Evolutionary conservation across 306 rosid species (phyloP).

Genomic region (Ochetophila trinervis): DNA sequence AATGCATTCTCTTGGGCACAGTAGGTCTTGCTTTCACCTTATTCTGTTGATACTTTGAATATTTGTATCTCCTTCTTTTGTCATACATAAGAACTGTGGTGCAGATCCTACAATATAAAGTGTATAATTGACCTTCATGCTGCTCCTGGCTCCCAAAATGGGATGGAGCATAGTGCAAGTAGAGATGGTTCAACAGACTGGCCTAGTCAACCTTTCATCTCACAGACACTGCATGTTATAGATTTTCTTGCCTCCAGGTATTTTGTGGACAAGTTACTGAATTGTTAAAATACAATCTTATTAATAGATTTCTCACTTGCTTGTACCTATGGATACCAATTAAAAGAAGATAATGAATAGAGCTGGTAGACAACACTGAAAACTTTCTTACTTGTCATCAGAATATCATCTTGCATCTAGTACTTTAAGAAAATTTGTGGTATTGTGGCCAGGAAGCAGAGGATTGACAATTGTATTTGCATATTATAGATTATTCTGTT

Average conservation of each 20-base stretch:
- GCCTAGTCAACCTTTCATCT: conserved; percentile 57
- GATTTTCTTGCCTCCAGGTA: conserved; percentile 85
- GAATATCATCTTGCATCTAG: background rate
- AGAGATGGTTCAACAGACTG: conserved; percentile 78
- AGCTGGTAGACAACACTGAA: background rate
- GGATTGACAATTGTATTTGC: too few species aligned
- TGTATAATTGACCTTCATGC: conserved; percentile 96
- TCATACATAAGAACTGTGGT: conserved; percentile 23
- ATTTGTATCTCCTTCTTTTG: conserved; percentile 21
- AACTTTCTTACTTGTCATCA: background rate
- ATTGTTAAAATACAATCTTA: background rate
- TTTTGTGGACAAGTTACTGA: conserved; percentile 2
- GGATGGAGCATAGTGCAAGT: conserved; percentile 93
- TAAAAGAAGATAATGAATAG: background rate
- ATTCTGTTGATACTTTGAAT: conserved; percentile 20
- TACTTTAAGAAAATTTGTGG: too few species aligned
- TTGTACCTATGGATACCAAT: background rate
- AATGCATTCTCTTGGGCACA: conserved; percentile 95
- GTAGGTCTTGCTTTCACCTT: conserved; percentile 50
- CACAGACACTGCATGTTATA: conserved; percentile 65
- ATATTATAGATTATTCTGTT: too few species aligned
- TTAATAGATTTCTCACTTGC: background rate
- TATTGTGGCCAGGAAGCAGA: too few species aligned
- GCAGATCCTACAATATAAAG: conserved; percentile 67
- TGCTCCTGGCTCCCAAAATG: conserved; percentile 92